A percentile compares a stretch with the other conserved stretches of the same genome.
phyloP scores from a whole-genome alignment of 2,329 filamentous ascomycete species.

The Fusarium camptoceras region DNA sequence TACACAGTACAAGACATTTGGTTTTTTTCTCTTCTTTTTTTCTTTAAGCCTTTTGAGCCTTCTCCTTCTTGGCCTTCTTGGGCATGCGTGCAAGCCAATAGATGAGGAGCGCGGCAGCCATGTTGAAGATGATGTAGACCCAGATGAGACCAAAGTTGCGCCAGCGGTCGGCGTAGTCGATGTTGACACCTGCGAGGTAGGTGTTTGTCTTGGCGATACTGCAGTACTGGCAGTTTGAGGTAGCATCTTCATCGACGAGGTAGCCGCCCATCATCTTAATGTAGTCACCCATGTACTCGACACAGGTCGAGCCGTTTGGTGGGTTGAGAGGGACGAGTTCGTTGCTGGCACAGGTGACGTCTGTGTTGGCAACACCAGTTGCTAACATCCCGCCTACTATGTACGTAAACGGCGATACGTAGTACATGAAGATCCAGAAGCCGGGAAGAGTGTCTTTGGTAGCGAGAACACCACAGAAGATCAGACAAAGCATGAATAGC shows the following conservation, averaged over 20 bases:
- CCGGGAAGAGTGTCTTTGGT: constrained; percentile 65
- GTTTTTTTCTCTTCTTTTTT: not conserved
- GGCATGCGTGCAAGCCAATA: constrained; percentile 68
- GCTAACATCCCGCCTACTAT: constrained; percentile 79
- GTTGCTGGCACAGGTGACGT: constrained; percentile 74
- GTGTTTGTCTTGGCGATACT: constrained; percentile 62
- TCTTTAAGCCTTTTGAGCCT: constrained; percentile 14
- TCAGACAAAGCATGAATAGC: constrained; percentile 70
- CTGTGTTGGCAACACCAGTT: constrained; percentile 74
- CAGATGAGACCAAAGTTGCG: constrained; percentile 75
- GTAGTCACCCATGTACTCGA: constrained; percentile 67
- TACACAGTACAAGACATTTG: constrained; percentile 10
- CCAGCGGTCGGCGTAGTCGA: constrained; percentile 71
- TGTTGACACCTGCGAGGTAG: constrained; percentile 62
- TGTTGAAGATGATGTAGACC: constrained; percentile 70
- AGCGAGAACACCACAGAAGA: constrained; percentile 48
- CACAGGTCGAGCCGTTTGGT: constrained; percentile 67
- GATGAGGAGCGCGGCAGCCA: constrained; percentile 64
- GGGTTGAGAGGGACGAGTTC: constrained; percentile 77
- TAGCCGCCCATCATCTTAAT: constrained; percentile 63
- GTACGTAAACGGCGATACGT: constrained; percentile 85
- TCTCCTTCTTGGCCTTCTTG: constrained; percentile 55
- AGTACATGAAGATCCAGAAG: constrained; percentile 65
- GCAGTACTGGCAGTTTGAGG: constrained; percentile 68
- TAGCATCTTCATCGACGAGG: constrained; percentile 62